Evolutionary conservation across 345 rosid species (phyloP), one percentile per base, ranked within the genome.

Genomic region (Melaleuca quinquenervia): DNA sequence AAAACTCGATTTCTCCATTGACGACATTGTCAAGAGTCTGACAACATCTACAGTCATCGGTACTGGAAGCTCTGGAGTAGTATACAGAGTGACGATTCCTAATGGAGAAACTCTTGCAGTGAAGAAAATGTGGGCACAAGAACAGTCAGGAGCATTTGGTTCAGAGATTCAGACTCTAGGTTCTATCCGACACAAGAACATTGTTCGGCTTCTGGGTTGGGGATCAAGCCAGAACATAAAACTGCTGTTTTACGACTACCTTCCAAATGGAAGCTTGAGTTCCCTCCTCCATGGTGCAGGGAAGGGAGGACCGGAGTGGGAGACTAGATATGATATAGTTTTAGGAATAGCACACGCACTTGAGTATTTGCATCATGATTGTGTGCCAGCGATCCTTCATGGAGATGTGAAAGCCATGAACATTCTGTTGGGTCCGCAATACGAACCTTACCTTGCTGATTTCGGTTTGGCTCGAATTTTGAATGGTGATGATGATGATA

Each of bases 361-460:
- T 54, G 94, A 97, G 70, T 97, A 97, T 89, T 91, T 97, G 87
- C 99, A 97, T 88, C 99, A 97, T 64, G 98, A 94, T 83, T 96
- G 98, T 85, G 90, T 93, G 45, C 99, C 99, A 52, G 90, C 99
- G 11, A 97, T 97, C 76, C 85, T 94, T 82, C 99, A 97, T 82
- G 98, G 99, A 52, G 99, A 97, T 85, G 98, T 97, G n/a, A 96
- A 97, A 85, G 94, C 98, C 55, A 96, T 97, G 99, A 97, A 97
- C 89, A 96, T 97, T 18, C 89, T 97, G 87, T 84, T 97, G 82
- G 99, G 99, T 78, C 87, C 91, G 62, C 86, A 94, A 53, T 91
- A 91, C 22, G 98, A 96, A 87, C 87, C 98, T 48, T 96, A 92
- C 91, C 90, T 97, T 26, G 99, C 98, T 52, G 99, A 97, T 86